phyloP scores from a whole-genome alignment of 495 filamentous ascomycete species.

The Diplogelasinospora grovesii region DNA sequence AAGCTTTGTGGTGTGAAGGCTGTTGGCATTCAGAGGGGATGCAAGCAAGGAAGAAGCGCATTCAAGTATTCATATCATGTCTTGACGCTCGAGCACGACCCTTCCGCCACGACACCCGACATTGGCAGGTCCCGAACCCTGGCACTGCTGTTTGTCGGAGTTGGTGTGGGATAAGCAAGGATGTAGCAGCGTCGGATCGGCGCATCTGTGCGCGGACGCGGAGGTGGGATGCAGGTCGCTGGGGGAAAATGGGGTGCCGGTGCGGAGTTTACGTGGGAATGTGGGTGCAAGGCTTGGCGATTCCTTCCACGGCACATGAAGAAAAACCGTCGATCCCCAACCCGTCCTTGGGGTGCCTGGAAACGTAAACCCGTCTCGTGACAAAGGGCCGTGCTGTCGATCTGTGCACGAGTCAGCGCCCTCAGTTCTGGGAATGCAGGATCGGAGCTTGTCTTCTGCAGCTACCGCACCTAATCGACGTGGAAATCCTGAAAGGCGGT shows the following conservation, averaged over 20 bases:
- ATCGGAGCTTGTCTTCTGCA: too few relatives aligned
- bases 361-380: conserved; percentile 4
- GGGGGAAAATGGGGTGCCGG: conserved; percentile 10
- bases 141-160: conserved; percentile 9
- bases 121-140: not conserved
- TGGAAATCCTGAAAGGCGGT: conserved; percentile 19
- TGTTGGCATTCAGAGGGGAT: too few relatives aligned
- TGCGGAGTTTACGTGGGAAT: conserved; percentile 19
- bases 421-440: too few relatives aligned
- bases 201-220: conserved; percentile 14
- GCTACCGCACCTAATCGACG: conserved; percentile 12
- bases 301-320: too few relatives aligned
- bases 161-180: conserved; percentile 17
- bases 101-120: not conserved
- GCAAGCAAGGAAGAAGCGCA: conserved; percentile 1
- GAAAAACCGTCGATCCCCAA: too few relatives aligned
- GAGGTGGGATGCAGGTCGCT: conserved; percentile 17
- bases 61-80: conserved; percentile 12
- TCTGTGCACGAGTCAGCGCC: too few relatives aligned
- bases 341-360: too few relatives aligned
- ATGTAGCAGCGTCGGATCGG: not conserved
- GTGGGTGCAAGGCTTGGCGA: not conserved
- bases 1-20: too few relatives aligned
- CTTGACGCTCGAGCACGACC: too few relatives aligned
- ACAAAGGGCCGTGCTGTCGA: too few relatives aligned